A percentile compares a stretch with the other conserved stretches of the same genome.
These are phyloP conservation scores for Apiotrichum akiyoshidainum DNA, from an alignment of 1,284 basidiomycete genomes.

Conservation along the genomic window DNA sequence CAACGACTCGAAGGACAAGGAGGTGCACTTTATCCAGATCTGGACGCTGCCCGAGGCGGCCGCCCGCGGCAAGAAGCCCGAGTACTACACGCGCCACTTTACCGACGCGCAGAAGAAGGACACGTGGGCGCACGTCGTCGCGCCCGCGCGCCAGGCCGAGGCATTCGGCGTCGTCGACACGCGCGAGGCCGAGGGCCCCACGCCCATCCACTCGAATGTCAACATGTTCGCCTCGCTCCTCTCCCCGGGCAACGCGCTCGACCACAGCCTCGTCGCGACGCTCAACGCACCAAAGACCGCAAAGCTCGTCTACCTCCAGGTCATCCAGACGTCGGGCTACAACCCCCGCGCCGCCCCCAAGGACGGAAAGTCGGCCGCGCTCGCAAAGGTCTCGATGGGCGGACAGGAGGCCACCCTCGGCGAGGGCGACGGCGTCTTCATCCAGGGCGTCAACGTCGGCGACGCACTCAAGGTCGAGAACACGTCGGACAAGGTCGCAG, in stretches of 20 bases:
- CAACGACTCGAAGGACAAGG: conserved; percentile 60
- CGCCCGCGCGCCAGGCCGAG: conserved; percentile 57
- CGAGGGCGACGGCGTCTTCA: conserved; percentile 73
- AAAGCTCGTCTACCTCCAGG: conserved; percentile 52
- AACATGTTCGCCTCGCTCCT: conserved; percentile 62
- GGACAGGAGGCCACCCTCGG: conserved; percentile 53
- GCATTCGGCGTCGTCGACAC: conserved; percentile 56
- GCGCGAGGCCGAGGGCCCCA: conserved; percentile 67
- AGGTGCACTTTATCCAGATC: conserved; percentile 75
- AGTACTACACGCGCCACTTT: conserved; percentile 83
- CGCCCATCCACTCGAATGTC: conserved; percentile 57
- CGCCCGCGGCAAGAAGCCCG: conserved; percentile 59
- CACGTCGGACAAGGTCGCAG: conserved; percentile 59
- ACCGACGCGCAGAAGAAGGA: conserved; percentile 75
- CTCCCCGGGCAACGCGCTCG: conserved; percentile 57
- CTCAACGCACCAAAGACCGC: conserved; percentile 11
- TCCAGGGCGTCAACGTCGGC: conserved; percentile 56
- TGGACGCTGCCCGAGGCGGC: conserved; percentile 68
- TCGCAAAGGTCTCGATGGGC: conserved; percentile 36
- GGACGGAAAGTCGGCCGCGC: conserved; percentile 24
- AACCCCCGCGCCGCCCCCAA: conserved; percentile 54
- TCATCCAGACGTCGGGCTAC: conserved; percentile 70
- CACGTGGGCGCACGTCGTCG: conserved; percentile 66
- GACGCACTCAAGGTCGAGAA: conserved; percentile 57
- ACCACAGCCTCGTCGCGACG: conserved; percentile 58